These are phyloP conservation scores for Neurospora sp. DNA, from an alignment of 495 filamentous ascomycete species.

Conservation along the genomic window DNA sequence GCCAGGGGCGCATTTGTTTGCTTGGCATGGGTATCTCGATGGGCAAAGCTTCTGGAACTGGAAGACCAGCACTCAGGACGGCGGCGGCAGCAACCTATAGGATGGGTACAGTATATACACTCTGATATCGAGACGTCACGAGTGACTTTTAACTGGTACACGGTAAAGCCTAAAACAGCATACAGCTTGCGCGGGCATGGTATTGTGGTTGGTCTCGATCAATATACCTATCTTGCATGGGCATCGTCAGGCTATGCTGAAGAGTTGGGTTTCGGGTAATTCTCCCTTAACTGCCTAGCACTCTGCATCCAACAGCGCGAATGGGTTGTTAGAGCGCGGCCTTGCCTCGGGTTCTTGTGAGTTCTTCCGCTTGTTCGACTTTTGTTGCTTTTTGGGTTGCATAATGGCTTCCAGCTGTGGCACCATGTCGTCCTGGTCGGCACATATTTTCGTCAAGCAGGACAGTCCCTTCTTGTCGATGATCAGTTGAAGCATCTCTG, in stretches of 20 bases:
- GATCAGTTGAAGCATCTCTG: constrained; percentile 6
- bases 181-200: too few species aligned
- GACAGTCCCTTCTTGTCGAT: constrained; percentile 4
- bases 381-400: neutral
- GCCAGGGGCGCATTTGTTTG: neutral
- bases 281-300: neutral
- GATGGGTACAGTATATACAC: neutral
- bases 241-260: neutral
- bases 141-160: neutral
- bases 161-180: neutral
- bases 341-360: neutral
- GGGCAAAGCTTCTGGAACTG: neutral
- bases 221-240: neutral
- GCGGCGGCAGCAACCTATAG: neutral
- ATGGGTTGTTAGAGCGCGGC: neutral
- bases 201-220: neutral
- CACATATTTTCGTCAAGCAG: constrained; percentile 7
- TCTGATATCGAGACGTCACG: neutral
- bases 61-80: neutral
- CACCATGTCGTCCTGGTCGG: constrained; percentile 6
- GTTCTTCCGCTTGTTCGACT: neutral
- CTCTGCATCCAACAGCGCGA: neutral
- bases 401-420: constrained; percentile 8
- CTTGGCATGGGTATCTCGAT: neutral
- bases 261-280: too few species aligned